phyloP scores from a whole-genome alignment of 495 filamentous ascomycete genomes.

The Penicillium daleae region DNA sequence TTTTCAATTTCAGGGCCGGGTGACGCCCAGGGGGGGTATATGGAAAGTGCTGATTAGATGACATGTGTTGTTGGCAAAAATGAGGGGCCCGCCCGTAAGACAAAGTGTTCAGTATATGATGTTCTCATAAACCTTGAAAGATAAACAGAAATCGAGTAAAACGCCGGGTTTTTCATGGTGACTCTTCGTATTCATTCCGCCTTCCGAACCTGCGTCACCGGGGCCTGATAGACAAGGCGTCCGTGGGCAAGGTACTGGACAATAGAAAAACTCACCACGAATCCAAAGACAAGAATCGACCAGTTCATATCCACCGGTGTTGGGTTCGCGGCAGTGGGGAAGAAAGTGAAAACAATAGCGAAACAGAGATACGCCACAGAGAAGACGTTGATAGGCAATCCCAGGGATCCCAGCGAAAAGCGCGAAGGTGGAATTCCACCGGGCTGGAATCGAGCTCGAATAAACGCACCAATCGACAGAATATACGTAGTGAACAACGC shows the following conservation, averaged over 20 bases:
- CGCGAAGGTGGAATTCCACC: constrained; percentile 30
- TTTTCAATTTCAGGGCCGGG: not conserved
- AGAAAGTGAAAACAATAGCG: constrained; percentile 52
- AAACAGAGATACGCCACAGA: constrained; percentile 33
- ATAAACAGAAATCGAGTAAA: not conserved
- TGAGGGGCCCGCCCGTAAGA: constrained; percentile 9
- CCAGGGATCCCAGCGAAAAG: constrained; percentile 31
- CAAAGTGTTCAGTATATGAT: not conserved
- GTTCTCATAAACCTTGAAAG: not conserved
- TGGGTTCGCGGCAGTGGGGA: constrained; percentile 41
- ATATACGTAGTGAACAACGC: constrained; percentile 48
- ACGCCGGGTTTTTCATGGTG: not conserved
- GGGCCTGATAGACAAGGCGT: constrained; percentile 46
- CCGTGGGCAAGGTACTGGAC: constrained; percentile 47
- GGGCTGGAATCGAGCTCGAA: constrained; percentile 30
- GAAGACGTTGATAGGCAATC: constrained; percentile 32
- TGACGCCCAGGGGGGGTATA: not conserved
- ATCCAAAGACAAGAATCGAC: constrained; percentile 45
- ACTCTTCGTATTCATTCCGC: constrained; percentile 4
- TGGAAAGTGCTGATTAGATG: constrained; percentile 16
- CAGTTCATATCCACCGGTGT: constrained; percentile 47
- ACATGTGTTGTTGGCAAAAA: not conserved
- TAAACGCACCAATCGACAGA: constrained; percentile 37
- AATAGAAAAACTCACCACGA: constrained; percentile 46
- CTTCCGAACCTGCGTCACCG: constrained; percentile 38